Evolutionary conservation across 441 rosid species (phyloP), one percentile per base, ranked within the genome.

Genomic region (Capsella rubella): DNA sequence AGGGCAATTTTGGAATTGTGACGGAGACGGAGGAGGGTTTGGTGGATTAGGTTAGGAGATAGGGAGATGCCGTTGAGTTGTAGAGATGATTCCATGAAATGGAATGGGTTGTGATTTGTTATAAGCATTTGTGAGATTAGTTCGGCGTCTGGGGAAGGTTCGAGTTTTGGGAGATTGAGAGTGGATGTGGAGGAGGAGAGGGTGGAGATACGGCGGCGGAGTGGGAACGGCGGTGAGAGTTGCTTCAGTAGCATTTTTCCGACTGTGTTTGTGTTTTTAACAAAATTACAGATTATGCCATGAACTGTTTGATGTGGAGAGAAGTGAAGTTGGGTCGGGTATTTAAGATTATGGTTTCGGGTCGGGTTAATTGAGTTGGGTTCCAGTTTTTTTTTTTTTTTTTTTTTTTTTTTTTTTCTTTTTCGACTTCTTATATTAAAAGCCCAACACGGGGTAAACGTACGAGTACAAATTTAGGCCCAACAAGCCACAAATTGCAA

Each of bases 21-120:
- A 28, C 79, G 89, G 85, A 95, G 91, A 29, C 99, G 97, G 79
- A 95, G 92, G 73, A 95, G 97, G 18, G 91, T 92, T 74, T 95
- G 95, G 83, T 91, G 58, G 73, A 92, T 81, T 74, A 92, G 87
- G 47, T 72, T 45, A 1, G 93, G 57, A 3, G 95, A 64, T 72
- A 95, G 86, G 27, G 87, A 72, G 69, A 92, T 79, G 63, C 99
- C 98, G 49, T 87, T 81, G 75, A 91, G 93, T 64, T 95, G 99
- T 50, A 88, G 87, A 46, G 95, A 82, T 1, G 97, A 89, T 76
- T 95, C 99, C 87, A 84, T 83, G 60, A 81, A 80, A 74, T 92
- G 99, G 80, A 86, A 92, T 4, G 99, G 99, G 66, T 95, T 95
- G 87, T 92, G 93, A 49, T 92, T 92, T 32, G 84, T 75, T 65